Percentiles rank a stretch among this genome's conserved stretches.
Evolutionary conservation across 345 rosid genomes (phyloP).

Genomic region (Eucalyptus sp.): DNA sequence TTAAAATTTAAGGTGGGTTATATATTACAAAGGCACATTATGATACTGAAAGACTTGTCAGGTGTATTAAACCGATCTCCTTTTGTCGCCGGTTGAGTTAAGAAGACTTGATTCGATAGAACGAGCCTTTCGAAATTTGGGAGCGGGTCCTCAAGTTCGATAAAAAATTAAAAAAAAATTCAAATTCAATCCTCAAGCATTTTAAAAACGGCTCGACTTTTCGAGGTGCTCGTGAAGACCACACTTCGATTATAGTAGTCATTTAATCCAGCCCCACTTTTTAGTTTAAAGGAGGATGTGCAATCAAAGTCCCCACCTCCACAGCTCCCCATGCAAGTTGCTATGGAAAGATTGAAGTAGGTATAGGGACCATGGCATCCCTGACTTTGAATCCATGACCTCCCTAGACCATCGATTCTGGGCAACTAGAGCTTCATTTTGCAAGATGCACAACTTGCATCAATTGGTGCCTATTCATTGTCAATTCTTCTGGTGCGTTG

Average conservation of each 20-base stretch:
- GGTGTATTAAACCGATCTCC: background rate
- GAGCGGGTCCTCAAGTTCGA: background rate
- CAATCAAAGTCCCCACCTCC: background rate
- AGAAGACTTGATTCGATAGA: background rate
- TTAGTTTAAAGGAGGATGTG: background rate
- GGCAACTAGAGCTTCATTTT: background rate
- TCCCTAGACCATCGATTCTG: background rate
- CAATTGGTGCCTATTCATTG: background rate
- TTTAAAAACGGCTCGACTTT: background rate
- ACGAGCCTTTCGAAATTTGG: background rate
- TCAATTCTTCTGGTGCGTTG: background rate
- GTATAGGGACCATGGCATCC: background rate
- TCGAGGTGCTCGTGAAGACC: background rate
- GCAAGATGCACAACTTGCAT: background rate
- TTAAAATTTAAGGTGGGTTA: too few relatives aligned
- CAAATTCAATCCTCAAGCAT: background rate
- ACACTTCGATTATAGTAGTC: background rate
- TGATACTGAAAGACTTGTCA: background rate
- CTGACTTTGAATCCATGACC: background rate
- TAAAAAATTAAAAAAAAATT: background rate
- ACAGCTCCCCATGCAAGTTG: background rate
- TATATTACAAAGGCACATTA: accelerated
- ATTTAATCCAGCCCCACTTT: background rate
- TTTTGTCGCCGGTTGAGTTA: background rate
- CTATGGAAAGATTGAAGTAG: background rate